Percentiles rank a stretch among this genome's conserved stretches.
Conservation (phyloP, 352 stramenopile genomes). For the Globisporangium echinulatum region DNA sequence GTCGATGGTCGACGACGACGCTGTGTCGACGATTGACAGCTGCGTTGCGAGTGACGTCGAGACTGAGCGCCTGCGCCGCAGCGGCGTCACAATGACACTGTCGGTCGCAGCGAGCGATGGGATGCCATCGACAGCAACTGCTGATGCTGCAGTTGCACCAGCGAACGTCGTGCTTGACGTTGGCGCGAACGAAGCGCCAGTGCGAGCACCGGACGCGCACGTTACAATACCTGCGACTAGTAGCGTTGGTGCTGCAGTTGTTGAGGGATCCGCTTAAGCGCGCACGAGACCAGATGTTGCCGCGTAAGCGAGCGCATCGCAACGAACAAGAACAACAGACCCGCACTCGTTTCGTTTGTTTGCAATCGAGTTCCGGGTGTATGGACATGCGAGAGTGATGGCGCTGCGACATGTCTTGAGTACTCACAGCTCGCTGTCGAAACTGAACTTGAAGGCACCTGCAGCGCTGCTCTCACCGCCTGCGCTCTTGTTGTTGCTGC, state of each 20-base stretch:
- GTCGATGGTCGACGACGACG: conserved; percentile 14
- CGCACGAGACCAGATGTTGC: too few relatives aligned
- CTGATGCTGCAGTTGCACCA: neutral
- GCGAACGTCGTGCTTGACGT: neutral
- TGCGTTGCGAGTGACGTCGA: conserved; percentile 13
- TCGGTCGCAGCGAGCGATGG: conserved; percentile 5
- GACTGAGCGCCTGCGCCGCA: conserved; percentile 13
- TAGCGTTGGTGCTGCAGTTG: neutral
- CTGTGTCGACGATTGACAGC: conserved; percentile 13
- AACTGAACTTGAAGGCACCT: conserved; percentile 9
- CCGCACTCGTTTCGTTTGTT: neutral
- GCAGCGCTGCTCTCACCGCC: neutral
- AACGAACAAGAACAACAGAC: neutral
- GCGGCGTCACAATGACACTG: neutral
- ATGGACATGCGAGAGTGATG: too few relatives aligned
- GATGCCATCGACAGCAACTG: neutral
- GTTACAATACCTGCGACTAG: neutral
- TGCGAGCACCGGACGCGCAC: neutral
- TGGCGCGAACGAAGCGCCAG: neutral
- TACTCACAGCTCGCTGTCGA: neutral
- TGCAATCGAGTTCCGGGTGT: too few relatives aligned
- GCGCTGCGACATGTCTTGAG: too few relatives aligned
- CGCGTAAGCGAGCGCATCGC: neutral
- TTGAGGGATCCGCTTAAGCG: neutral
- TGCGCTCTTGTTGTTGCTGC: neutral